Conservation (phyloP, 75 land plant species). For the Pinus taeda region DNA sequence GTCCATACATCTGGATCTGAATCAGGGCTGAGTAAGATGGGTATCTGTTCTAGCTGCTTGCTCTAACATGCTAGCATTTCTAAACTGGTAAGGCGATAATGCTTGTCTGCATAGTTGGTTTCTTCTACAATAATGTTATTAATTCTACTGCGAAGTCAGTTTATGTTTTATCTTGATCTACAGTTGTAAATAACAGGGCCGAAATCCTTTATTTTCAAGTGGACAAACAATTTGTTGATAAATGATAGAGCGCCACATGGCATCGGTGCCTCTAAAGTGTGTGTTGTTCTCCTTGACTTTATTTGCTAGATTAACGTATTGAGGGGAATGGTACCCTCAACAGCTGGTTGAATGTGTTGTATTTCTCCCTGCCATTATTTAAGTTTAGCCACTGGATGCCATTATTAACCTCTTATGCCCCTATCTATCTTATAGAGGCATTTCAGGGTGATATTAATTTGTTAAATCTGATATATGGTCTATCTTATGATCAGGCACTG, state of each 20-base stretch:
- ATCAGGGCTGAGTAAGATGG: background rate
- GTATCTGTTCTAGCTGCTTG: background rate
- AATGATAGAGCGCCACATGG: no score
- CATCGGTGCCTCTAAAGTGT: no score
- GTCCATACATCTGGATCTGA: background rate
- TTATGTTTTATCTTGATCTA: background rate
- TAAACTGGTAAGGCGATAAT: background rate
- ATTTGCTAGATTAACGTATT: no score
- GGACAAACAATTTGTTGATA: no score
- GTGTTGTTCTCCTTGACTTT: no score
- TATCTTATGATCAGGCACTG: constrained; percentile 28
- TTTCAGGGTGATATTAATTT: background rate
- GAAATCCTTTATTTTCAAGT: background rate
- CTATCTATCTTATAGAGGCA: background rate
- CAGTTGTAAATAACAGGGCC: no score
- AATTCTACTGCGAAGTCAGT: background rate
- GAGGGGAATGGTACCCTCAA: no score
- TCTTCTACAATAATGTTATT: background rate
- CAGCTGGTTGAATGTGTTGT: no score
- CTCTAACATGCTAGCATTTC: background rate
- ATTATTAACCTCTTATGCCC: no score
- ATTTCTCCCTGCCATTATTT: no score
- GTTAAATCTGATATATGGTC: background rate
- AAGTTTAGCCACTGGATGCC: no score
- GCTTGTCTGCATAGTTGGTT: background rate